Conservation (phyloP, 1,284 basidiomycete species). For the Apiotrichum sp. region DNA sequence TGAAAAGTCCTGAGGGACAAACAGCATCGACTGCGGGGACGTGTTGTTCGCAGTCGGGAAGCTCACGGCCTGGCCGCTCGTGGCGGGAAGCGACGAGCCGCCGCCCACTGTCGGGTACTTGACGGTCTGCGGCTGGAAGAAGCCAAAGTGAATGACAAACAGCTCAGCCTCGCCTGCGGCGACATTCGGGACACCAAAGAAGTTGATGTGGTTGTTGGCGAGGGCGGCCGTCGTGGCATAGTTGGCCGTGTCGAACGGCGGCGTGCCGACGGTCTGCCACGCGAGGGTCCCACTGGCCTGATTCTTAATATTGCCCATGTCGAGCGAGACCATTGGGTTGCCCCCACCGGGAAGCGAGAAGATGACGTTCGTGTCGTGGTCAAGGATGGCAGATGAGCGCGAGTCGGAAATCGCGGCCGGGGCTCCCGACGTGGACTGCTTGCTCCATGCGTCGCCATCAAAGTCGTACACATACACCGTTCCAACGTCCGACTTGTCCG, state of each 20-base stretch:
- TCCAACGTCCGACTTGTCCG: constrained; percentile 60
- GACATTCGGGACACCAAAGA: constrained; percentile 64
- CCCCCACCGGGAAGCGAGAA: constrained; percentile 44
- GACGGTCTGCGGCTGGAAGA: constrained; percentile 71
- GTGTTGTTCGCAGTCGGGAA: constrained; percentile 62
- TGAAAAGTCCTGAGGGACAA: constrained; percentile 73
- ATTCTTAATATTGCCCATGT: constrained; percentile 57
- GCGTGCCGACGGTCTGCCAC: constrained; percentile 59
- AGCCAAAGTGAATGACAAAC: constrained; percentile 81
- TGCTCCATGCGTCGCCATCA: constrained; percentile 42
- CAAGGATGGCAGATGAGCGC: constrained; percentile 57
- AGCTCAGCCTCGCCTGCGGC: constrained; percentile 64
- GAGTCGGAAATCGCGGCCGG: constrained; percentile 34
- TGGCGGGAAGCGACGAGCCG: constrained; percentile 61
- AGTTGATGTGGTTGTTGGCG: constrained; percentile 51
- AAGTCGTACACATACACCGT: constrained; percentile 47
- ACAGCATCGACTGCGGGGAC: constrained; percentile 70
- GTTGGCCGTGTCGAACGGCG: constrained; percentile 45
- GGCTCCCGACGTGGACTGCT: constrained; percentile 38
- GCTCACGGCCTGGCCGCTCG: constrained; percentile 66
- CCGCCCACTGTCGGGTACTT: constrained; percentile 52
- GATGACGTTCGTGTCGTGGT: constrained; percentile 83
- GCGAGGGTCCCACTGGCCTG: constrained; percentile 56
- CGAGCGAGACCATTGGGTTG: constrained; percentile 54
- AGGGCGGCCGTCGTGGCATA: constrained; percentile 37